These are phyloP conservation scores for Sclerotinia sclerotiorum DNA, from an alignment of 2,329 filamentous ascomycete genomes.

Conservation along the genomic window DNA sequence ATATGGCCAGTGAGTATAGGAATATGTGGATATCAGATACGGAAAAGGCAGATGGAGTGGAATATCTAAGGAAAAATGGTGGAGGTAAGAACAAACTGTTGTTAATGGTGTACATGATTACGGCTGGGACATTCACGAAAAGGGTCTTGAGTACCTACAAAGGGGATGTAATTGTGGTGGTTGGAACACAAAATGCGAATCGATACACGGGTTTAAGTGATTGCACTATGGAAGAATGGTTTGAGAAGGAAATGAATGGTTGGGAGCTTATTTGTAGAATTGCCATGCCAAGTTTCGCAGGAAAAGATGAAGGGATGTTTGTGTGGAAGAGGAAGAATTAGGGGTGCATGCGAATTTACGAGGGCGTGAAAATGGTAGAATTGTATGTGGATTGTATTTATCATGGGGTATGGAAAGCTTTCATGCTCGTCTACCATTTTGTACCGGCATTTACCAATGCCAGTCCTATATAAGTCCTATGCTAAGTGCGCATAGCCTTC, in stretches of 20 bases:
- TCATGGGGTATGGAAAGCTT: no score
- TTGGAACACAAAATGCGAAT: conserved; percentile 72
- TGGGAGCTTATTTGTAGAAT: conserved; percentile 65
- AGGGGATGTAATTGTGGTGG: conserved; percentile 66
- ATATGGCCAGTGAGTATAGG: conserved; percentile 65
- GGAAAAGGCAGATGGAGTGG: conserved; percentile 57
- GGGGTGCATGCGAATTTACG: neutral
- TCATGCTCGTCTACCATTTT: no score
- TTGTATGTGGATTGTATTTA: neutral
- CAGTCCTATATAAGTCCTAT: no score
- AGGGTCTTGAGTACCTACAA: conserved; percentile 59
- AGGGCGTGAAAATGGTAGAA: neutral
- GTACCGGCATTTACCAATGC: no score
- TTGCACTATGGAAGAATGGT: conserved; percentile 65
- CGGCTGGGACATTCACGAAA: conserved; percentile 63
- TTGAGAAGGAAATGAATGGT: conserved; percentile 54
- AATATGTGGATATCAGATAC: conserved; percentile 70
- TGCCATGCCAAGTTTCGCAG: conserved; percentile 70
- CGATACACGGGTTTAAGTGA: conserved; percentile 70
- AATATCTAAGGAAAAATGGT: conserved; percentile 53
- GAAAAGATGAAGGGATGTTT: conserved; percentile 74
- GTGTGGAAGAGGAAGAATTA: conserved; percentile 46
- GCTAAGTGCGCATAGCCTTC: no score
- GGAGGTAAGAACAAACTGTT: conserved; percentile 58
- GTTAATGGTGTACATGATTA: conserved; percentile 70